phyloP scores from a whole-genome alignment of 2,329 filamentous ascomycete species.

The Cryphonectria radicalis region DNA sequence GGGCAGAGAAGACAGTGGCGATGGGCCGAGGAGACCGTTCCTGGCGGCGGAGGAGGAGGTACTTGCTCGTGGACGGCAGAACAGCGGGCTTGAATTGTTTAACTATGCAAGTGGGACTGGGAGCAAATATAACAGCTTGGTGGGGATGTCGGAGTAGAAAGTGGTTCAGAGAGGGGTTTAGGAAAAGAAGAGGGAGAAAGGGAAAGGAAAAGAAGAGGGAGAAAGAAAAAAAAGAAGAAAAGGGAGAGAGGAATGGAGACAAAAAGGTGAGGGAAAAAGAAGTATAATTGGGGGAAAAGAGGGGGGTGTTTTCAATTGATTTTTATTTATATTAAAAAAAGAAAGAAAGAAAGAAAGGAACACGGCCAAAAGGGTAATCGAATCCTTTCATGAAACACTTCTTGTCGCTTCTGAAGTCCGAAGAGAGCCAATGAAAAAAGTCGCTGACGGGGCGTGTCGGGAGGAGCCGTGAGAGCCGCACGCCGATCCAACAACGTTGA shows the following conservation, averaged over 20 bases:
- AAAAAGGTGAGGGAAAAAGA: too few relatives aligned
- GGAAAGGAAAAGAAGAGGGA: too few relatives aligned
- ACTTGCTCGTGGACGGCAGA: background rate
- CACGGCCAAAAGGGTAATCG: background rate
- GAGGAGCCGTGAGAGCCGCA: slow-evolving; percentile 16
- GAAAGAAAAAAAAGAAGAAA: background rate
- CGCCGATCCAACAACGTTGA: background rate
- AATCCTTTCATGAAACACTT: background rate
- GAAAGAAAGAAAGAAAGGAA: background rate
- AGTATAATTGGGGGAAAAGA: too few relatives aligned
- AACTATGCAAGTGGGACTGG: slow-evolving; percentile 24
- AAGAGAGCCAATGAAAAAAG: slow-evolving; percentile 1
- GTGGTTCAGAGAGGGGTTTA: background rate
- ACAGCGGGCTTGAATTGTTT: slow-evolving; percentile 18
- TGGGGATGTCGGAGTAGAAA: slow-evolving; percentile 12
- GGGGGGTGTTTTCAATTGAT: too few relatives aligned
- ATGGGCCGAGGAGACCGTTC: slow-evolving; percentile 2
- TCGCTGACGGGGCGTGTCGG: background rate
- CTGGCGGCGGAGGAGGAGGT: slow-evolving; percentile 37
- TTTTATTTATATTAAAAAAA: background rate
- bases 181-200: background rate
- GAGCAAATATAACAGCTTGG: slow-evolving; percentile 23
- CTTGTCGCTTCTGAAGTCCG: background rate
- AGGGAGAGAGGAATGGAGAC: too few relatives aligned
- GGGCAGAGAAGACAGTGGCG: background rate